Base-by-base conservation (phyloP, 1,139 yeast genomes). In the Nematodospora anomalae region DNA sequence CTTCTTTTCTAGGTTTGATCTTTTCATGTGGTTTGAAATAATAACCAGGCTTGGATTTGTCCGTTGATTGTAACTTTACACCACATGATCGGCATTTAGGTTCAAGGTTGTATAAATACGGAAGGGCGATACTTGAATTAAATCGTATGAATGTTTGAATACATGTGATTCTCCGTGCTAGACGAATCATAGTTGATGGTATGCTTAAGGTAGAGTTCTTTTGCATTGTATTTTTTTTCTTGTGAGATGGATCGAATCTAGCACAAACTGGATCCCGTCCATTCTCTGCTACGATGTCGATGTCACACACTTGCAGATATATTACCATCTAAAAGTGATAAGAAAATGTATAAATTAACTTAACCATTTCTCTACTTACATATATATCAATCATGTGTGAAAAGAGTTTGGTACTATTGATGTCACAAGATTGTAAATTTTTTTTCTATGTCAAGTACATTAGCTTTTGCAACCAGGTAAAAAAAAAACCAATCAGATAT, bases 11-110 rank as follows among this genome's bases (percentile, higher is more conserved):
- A 16, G 25, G 12, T 15, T 23, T 14, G 5, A n/a, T 15, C 13
- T 26, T 24, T 18, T 14, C 18, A 13, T 18, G 8, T 42, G 35
- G 44, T 9, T 23, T 22, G 18, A 49, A 43, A 43, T 59, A 79
- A 52, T 48, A 79, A 0, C 83, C 83, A 1, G 68, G 63, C 20
- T 50, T 46, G 0, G 41, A 36, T 1, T 65, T 52, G 32, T 67
- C 59, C 1, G 41, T 44, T 11, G 52, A 51, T 49, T 80, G 86
- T 15, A 80, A 59, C 14, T 57, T 55, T 6, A 78, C 60, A 25
- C 86, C 86, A 58, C 87, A 80, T 3, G 80, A 64, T 6, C 44
- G 44, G 39, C 68, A 62, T 26, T 54, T 49, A 1, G 58, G 55
- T 23, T 53, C 44, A 11, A 49, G 41, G 15, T 37, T 40, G 18